These are phyloP conservation scores for Coix lacrymajobi DNA, from an alignment of 176 grass and related monocot genomes.

Conservation along the genomic window DNA sequence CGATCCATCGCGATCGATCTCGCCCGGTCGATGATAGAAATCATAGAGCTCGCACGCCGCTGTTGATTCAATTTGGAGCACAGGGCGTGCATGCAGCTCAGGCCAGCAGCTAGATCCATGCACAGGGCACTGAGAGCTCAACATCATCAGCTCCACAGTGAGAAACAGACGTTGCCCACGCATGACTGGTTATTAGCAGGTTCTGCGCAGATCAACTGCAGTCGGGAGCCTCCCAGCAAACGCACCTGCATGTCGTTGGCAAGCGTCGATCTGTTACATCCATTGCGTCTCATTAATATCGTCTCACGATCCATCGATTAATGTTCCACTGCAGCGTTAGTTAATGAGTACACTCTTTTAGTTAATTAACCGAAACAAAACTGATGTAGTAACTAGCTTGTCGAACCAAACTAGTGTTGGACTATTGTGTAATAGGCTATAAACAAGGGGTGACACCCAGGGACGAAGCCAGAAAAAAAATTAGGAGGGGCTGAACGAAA, in stretches of 20 bases:
- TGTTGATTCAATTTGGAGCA: neutral
- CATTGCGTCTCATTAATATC: neutral
- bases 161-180: neutral
- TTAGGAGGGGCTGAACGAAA: no score
- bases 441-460: no score
- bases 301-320: neutral
- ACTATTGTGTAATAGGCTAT: no score
- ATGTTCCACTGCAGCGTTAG: no score
- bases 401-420: no score
- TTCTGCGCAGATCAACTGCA: neutral
- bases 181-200: neutral
- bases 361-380: no score
- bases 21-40: neutral
- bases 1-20: neutral
- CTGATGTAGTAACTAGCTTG: no score
- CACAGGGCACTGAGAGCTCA: neutral
- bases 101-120: neutral
- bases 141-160: neutral
- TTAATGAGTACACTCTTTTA: no score
- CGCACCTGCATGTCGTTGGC: neutral
- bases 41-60: neutral
- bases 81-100: neutral
- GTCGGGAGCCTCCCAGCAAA: neutral
- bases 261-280: neutral
- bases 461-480: no score